Conservation (phyloP, 495 filamentous ascomycete genomes). For the Chaetomium fimeti region DNA sequence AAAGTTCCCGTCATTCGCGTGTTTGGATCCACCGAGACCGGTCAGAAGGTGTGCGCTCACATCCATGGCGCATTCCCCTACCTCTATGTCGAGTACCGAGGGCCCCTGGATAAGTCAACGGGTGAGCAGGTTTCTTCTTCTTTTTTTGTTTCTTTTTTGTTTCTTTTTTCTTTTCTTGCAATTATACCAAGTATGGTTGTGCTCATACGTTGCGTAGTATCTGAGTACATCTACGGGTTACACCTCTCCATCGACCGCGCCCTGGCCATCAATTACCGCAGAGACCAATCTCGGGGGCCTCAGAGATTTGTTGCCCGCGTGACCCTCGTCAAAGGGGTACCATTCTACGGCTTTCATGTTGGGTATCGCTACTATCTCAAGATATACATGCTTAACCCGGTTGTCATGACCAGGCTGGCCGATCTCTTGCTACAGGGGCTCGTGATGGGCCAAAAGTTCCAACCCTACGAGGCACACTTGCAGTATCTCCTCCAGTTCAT, state of each 20-base stretch:
- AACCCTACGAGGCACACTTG: constrained; percentile 91
- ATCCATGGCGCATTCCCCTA: constrained; percentile 96
- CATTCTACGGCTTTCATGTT: constrained; percentile 93
- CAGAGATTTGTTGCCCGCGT: constrained; percentile 81
- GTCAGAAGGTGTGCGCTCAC: constrained; percentile 95
- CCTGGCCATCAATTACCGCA: constrained; percentile 73
- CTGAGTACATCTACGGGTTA: constrained; percentile 67
- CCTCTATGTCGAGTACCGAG: constrained; percentile 83
- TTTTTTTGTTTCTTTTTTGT: background rate
- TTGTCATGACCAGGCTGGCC: constrained; percentile 74
- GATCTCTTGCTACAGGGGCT: constrained; percentile 84
- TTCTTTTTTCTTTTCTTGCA: background rate
- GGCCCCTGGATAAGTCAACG: constrained; percentile 61
- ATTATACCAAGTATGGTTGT: constrained; percentile 1
- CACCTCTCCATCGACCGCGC: constrained; percentile 84
- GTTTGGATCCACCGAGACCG: constrained; percentile 91
- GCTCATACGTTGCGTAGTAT: constrained; percentile 20
- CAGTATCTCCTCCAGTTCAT: constrained; percentile 94
- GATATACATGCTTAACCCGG: constrained; percentile 86
- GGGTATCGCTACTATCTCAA: constrained; percentile 91
- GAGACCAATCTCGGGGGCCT: constrained; percentile 66
- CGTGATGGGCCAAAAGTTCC: constrained; percentile 75
- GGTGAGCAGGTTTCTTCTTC: constrained; percentile 47
- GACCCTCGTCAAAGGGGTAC: constrained; percentile 85
- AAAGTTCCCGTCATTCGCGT: constrained; percentile 84